Evolutionary conservation across 768 basidiomycete genomes (phyloP), one percentile per base, ranked within the genome.

Genomic region (Cantharellus cinnabarinus): DNA sequence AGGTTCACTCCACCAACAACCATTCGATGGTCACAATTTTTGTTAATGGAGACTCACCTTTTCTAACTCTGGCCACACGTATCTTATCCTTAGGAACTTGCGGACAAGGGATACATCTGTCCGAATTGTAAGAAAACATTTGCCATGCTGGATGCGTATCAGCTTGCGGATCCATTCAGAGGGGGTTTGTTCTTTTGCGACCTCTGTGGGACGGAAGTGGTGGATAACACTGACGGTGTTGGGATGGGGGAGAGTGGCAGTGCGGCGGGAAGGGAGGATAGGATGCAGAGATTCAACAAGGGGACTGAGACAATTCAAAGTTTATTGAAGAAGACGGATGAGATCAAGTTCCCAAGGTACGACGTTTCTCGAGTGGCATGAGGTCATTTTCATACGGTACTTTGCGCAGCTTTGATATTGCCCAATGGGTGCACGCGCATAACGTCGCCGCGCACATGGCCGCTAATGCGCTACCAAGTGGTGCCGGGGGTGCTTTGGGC

Each of bases 61-160:
- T 29, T 29, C 20, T 29, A 37, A 14, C 35, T 54, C 35, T 54
- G 52, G 29, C 44, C 44, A 48, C 44, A 29, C 44, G 10, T 51
- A 38, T 42, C 55, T 35, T 56, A n/a, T 42, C 40, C 4, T 41
- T 66, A 97, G 93, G 90, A 97, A 73, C 80, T 95, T 62, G 89
- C 93, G 62, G 89, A 91, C 68, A 89, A 94, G 71, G 95, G 94
- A n/a, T 98, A 95, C 70, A 82, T 93, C 60, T 99, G 94, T 69
- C 84, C 90, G 2, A 79, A 81, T 64, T 97, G 93, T 74, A 78
- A 79, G 60, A 81, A 81, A 65, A 79, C 81, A 0, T 99, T 89
- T 70, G 78, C 84, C 1, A 81, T 89, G 0, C 74, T 99, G 10
- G 90, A 98, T 62, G 85, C 82, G 55, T 82, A 86, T 71, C 81